Conservation (phyloP, 2,329 filamentous ascomycete genomes). For the Endoconidiophora polonica region DNA sequence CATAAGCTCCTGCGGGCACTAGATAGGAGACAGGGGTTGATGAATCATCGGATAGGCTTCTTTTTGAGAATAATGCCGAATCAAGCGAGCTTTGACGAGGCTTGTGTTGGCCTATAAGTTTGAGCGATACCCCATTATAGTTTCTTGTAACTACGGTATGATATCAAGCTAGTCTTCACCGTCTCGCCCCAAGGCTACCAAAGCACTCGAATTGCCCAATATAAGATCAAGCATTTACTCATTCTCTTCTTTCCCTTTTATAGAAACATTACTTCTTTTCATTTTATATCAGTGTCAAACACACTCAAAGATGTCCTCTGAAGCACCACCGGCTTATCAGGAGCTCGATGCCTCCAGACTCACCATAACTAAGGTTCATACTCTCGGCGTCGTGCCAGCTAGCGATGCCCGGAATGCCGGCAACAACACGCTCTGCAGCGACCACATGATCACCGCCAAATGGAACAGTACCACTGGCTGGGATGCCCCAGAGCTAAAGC, state of each 20-base stretch:
- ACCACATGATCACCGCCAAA: slow-evolving; percentile 70
- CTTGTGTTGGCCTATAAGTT: not conserved
- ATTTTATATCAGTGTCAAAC: slow-evolving; percentile 5
- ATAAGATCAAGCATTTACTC: not conserved
- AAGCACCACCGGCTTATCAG: slow-evolving; percentile 31
- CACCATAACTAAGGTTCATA: slow-evolving; percentile 34
- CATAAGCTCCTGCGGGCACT: no score
- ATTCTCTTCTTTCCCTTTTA: not conserved
- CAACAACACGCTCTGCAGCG: slow-evolving; percentile 46
- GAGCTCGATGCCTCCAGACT: slow-evolving; percentile 47
- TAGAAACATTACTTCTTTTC: not conserved
- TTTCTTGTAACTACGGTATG: not conserved
- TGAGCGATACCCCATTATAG: not conserved
- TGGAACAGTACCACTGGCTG: slow-evolving; percentile 55
- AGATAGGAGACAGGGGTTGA: no score
- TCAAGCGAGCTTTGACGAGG: not conserved
- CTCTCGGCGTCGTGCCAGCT: slow-evolving; percentile 35
- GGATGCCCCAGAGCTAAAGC: slow-evolving; percentile 55
- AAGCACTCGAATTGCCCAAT: not conserved
- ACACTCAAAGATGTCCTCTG: slow-evolving; percentile 16
- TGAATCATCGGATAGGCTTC: not conserved
- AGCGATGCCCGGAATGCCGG: slow-evolving; percentile 30
- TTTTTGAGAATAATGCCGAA: not conserved
- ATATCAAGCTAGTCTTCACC: not conserved
- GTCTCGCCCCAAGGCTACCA: not conserved